Percentiles rank a stretch among this genome's conserved stretches.
Evolutionary conservation across 2,329 filamentous ascomycete species (phyloP).

Genomic region (Apiospora pterosperma): DNA sequence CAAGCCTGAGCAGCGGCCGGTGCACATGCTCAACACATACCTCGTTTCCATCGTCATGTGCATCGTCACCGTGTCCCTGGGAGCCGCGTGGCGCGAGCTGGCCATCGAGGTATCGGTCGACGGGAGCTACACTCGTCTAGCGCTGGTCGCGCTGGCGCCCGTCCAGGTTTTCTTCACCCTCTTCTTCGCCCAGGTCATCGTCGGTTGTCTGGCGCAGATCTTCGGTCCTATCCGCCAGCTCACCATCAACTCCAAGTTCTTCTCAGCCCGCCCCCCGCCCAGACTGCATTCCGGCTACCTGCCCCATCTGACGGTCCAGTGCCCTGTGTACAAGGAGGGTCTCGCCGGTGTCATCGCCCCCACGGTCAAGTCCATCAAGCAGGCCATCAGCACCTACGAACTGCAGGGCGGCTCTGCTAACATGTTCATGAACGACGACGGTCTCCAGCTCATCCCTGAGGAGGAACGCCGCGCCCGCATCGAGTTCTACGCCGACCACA

Average conservation of each 20-base stretch:
- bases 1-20: slow-evolving; percentile 60
- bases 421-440: slow-evolving; percentile 75
- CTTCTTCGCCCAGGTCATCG: slow-evolving; percentile 76
- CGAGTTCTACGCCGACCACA: slow-evolving; percentile 66
- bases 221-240: slow-evolving; percentile 74
- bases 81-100: slow-evolving; percentile 66
- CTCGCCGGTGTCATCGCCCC: slow-evolving; percentile 71
- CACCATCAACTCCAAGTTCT: slow-evolving; percentile 75
- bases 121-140: slow-evolving; percentile 57
- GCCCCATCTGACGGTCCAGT: slow-evolving; percentile 78
- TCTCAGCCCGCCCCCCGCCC: slow-evolving; percentile 67
- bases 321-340: slow-evolving; percentile 85
- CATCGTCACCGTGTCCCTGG: slow-evolving; percentile 63
- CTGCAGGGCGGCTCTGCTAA: slow-evolving; percentile 75
- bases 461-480: slow-evolving; percentile 61
- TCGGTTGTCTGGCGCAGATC: slow-evolving; percentile 72
- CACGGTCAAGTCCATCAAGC: slow-evolving; percentile 74
- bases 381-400: slow-evolving; percentile 74
- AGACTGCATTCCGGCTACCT: slow-evolving; percentile 55
- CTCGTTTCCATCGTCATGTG: slow-evolving; percentile 65
- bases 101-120: slow-evolving; percentile 68
- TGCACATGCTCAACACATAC: slow-evolving; percentile 67
- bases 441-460: slow-evolving; percentile 63
- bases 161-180: slow-evolving; percentile 78
- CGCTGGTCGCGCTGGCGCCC: slow-evolving; percentile 62